phyloP scores from a whole-genome alignment of 768 basidiomycete species.

The Tulasnella sp. region DNA sequence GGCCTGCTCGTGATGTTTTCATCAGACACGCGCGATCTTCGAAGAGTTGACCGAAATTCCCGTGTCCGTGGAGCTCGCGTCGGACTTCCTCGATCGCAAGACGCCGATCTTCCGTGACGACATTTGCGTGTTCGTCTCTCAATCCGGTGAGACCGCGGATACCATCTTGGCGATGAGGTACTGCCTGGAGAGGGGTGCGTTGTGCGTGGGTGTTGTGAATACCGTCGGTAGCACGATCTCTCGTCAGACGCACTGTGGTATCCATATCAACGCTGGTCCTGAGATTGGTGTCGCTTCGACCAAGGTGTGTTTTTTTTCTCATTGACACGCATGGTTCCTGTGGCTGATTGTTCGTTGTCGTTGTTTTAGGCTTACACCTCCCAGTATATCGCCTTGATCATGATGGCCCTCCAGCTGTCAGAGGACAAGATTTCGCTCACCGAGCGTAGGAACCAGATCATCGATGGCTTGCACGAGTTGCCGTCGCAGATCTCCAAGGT shows the following conservation, averaged over 20 bases:
- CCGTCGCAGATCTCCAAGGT: conserved; percentile 83
- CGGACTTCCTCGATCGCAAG: conserved; percentile 97
- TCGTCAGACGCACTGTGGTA: conserved; percentile 97
- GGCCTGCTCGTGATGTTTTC: neutral
- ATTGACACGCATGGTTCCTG: conserved; percentile 17
- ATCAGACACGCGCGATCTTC: conserved; percentile 80
- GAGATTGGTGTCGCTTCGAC: conserved; percentile 99
- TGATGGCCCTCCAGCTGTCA: conserved; percentile 97
- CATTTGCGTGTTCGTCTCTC: conserved; percentile 89
- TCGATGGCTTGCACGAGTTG: conserved; percentile 82
- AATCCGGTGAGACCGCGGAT: conserved; percentile 98
- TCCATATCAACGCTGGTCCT: conserved; percentile 98
- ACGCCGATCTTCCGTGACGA: conserved; percentile 99
- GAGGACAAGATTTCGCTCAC: conserved; percentile 94
- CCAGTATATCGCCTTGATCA: conserved; percentile 94
- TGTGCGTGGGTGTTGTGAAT: conserved; percentile 96
- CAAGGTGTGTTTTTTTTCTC: conserved; percentile 43
- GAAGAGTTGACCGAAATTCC: conserved; percentile 99
- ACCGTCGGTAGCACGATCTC: conserved; percentile 97
- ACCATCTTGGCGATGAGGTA: conserved; percentile 94
- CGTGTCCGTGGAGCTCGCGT: conserved; percentile 91
- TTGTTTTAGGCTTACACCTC: conserved; percentile 79
- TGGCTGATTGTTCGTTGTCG: neutral
- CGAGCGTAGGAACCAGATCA: conserved; percentile 84
- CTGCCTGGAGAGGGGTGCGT: conserved; percentile 91